A percentile compares a stretch with the other conserved stretches of the same genome.
These are phyloP conservation scores for Protostelium mycophagum DNA, from an alignment of 78 protist genomes.

Conservation along the genomic window DNA sequence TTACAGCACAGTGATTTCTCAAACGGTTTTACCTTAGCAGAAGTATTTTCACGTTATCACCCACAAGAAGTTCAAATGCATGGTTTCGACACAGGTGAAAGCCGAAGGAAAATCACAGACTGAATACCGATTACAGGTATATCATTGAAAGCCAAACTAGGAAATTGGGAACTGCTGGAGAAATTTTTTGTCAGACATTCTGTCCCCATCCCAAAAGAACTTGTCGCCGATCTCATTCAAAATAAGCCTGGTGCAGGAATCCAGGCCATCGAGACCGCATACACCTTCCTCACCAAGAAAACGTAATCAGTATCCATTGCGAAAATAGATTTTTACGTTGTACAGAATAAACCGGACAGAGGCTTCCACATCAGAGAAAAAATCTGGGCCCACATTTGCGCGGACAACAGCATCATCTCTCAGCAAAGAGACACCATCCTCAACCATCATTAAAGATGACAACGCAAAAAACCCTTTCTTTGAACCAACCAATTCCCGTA, in stretches of 20 bases:
- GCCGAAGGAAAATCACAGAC: background rate
- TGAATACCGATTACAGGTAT: conserved; percentile 22
- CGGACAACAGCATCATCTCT: background rate
- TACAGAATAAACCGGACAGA: background rate
- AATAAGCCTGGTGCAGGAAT: conserved; percentile 24
- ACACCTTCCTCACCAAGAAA: conserved; percentile 30
- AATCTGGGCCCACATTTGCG: background rate
- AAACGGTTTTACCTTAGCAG: conserved; percentile 83
- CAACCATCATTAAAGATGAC: background rate
- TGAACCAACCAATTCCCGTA: background rate
- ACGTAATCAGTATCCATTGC: background rate
- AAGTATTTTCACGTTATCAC: conserved; percentile 74
- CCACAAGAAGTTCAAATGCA: conserved; percentile 74
- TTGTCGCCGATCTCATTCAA: conserved; percentile 25
- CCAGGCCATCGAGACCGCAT: conserved; percentile 8
- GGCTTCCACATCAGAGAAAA: background rate
- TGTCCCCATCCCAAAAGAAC: background rate
- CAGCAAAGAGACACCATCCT: background rate
- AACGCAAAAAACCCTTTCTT: background rate
- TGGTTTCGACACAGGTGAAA: conserved; percentile 50
- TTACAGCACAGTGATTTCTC: conserved; percentile 37
- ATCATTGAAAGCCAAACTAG: conserved; percentile 16
- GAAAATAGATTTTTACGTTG: background rate
- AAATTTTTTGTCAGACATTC: conserved; percentile 20
- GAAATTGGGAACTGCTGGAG: conserved; percentile 60